Evolutionary conservation across 306 rosid species (phyloP).

Genomic region (Biancaea sappan): DNA sequence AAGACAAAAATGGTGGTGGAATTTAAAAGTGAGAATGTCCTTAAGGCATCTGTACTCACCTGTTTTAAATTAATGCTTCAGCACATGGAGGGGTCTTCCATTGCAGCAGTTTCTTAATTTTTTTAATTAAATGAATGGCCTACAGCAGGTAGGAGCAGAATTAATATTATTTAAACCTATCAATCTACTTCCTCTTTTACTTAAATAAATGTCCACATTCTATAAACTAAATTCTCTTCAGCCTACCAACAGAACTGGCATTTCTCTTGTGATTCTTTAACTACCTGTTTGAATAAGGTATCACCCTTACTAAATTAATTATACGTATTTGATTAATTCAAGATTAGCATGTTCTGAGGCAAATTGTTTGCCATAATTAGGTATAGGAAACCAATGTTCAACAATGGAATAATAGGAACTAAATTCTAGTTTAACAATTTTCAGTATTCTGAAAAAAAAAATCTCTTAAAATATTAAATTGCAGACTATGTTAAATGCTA

Average conservation of each 20-base stretch:
- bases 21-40: constrained; percentile 28
- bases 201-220: background rate
- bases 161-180: constrained; percentile 42
- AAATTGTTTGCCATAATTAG: too few species aligned
- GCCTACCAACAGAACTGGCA: constrained; percentile 28
- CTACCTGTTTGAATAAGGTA: constrained; percentile 19
- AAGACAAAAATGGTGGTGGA: constrained; percentile 34
- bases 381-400: too few species aligned
- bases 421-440: background rate
- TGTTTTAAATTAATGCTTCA: constrained; percentile 50
- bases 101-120: constrained; percentile 42
- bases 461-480: background rate
- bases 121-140: constrained; percentile 51
- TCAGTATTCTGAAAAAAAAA: too few species aligned
- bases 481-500: background rate
- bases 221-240: constrained; percentile 11
- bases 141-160: constrained; percentile 47
- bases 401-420: background rate
- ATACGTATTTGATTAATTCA: background rate
- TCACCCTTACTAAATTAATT: background rate
- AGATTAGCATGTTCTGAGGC: constrained; percentile 20
- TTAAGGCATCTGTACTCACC: constrained; percentile 34
- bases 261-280: constrained; percentile 4
- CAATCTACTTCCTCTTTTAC: constrained; percentile 47
- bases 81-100: constrained; percentile 82